Conservation (phyloP, 345 rosid genomes). For the Litchi chinensis region DNA sequence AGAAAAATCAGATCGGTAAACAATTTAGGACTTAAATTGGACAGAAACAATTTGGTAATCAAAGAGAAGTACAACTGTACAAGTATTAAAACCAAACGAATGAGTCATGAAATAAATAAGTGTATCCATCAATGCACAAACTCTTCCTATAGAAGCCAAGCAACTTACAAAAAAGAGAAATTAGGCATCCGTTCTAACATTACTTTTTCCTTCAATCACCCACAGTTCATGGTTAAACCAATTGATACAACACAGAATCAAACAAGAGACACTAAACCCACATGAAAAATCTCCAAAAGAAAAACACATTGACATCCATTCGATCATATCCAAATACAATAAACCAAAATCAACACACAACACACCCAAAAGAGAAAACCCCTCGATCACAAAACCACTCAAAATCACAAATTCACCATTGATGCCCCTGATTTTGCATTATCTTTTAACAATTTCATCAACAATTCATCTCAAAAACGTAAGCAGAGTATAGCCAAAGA, state of each 20-base stretch:
- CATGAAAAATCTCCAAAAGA: neutral
- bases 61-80: neutral
- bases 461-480: neutral
- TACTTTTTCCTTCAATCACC: neutral
- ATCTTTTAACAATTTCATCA: neutral
- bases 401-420: neutral
- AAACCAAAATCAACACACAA: neutral
- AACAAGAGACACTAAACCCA: conserved; percentile 1
- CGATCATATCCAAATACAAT: neutral
- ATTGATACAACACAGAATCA: neutral
- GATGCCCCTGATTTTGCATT: neutral
- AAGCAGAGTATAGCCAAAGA: neutral
- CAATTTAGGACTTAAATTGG: neutral
- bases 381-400: neutral
- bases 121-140: neutral
- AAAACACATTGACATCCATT: neutral
- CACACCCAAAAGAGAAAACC: neutral
- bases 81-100: neutral
- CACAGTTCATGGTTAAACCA: neutral
- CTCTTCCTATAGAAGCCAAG: neutral
- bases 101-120: neutral
- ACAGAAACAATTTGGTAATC: conserved; percentile 1
- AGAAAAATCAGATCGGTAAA: neutral
- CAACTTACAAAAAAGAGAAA: neutral
- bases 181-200: neutral